Evolutionary conservation across 306 rosid genomes (phyloP), one percentile per base, ranked within the genome.

Genomic region (Vicia sativa): DNA sequence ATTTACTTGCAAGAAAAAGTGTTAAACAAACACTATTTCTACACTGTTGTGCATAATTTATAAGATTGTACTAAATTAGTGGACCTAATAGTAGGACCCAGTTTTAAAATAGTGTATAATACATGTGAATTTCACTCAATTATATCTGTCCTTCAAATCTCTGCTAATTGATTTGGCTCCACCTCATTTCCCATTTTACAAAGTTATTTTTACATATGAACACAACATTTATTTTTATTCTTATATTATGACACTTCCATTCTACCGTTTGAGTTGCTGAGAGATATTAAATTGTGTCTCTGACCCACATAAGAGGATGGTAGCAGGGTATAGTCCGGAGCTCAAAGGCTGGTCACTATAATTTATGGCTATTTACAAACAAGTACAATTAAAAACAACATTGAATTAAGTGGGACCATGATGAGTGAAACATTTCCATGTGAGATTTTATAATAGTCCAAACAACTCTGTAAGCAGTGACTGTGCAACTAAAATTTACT

Each of bases 361-460:
- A 13, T 62, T 75, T 59, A 44, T 75, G 41, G 72, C 25, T 6
- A 61, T 43, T 26, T 57, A 29, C 6, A 29, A 19, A 68, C 25
- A 21, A 41, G 23, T 37, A 34, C 69, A 45, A 48, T 14, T 67
- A 50, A 34, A 70, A 41, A 63, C 19, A 21, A 62, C 66, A 76
- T 72, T 54, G 44, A 80, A 76, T 72, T 41, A 34, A 14, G 16
- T 67, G 76, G 79, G 81, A 12, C 81, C 73, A 55, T 54, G 39
- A 29, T 28, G 31, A 38, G 10, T 14, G 37, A 38, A 72, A 72
- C 79, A 49, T 76, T 29, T 56, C 72, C 70, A 73, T 55, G 55
- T 35, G 72, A 21, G 37, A 46, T 56, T 49, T 31, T 4, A 31
- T 35, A 52, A 26, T 28, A 28, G 23, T 21, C 14, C 42, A 76